Evolutionary conservation across 495 filamentous ascomycete genomes (phyloP).

Genomic region (Podospora anserina): DNA sequence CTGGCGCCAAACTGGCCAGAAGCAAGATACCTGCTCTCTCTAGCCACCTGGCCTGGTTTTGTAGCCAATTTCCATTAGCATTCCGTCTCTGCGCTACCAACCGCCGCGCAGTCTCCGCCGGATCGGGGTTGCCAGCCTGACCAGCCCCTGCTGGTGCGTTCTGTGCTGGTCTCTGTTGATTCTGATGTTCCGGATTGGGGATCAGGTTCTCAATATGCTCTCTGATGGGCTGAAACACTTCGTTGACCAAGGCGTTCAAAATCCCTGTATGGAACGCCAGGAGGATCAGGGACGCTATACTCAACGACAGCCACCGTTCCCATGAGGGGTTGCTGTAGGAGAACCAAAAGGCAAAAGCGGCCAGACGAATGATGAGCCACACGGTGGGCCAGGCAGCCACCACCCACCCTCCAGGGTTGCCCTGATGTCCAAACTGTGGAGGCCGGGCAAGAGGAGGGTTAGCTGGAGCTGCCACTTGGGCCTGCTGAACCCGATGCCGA

Average conservation of each 20-base stretch:
- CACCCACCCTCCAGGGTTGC: conserved; percentile 45
- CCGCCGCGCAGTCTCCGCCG: conserved; percentile 52
- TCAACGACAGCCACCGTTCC: conserved; percentile 62
- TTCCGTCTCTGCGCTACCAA: conserved; percentile 51
- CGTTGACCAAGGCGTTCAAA: conserved; percentile 54
- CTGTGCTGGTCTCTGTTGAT: conserved; percentile 10
- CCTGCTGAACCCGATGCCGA: not conserved
- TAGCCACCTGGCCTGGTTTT: conserved; percentile 56
- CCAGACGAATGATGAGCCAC: conserved; percentile 76
- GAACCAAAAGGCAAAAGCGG: conserved; percentile 76
- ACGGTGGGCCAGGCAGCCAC: conserved; percentile 57
- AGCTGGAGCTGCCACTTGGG: conserved; percentile 10
- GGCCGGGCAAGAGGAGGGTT: conserved; percentile 7
- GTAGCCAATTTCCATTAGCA: conserved; percentile 50
- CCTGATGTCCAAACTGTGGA: conserved; percentile 26
- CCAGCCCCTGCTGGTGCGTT: conserved; percentile 18
- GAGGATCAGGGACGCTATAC: conserved; percentile 52
- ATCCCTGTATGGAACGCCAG: conserved; percentile 65
- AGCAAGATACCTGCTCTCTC: conserved; percentile 81
- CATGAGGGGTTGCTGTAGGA: conserved; percentile 66
- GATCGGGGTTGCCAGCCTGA: conserved; percentile 23
- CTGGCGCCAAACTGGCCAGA: conserved; percentile 78
- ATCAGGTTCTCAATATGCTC: conserved; percentile 71
- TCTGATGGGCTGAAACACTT: conserved; percentile 60
- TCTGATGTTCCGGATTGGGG: conserved; percentile 32